Evolutionary conservation across 169 alveolate species (phyloP), one percentile per base, ranked within the genome.

Genomic region (Ichthyophthirius multifiliis): DNA sequence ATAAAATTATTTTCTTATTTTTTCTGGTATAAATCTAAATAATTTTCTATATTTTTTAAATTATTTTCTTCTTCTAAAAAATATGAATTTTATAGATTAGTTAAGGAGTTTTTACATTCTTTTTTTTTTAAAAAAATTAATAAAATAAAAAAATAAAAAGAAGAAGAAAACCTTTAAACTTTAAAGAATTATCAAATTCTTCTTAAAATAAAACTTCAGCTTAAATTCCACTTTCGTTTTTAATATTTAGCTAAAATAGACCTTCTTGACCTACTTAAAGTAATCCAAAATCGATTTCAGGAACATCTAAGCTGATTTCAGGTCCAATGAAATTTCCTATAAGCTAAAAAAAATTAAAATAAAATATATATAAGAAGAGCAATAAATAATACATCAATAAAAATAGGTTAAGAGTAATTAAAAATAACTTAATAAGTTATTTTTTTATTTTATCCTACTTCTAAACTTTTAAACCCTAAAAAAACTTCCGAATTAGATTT

Each of bases 281-380:
- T 32, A 94, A 77, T 0, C 95, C 97, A 82, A 89, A 91, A 65
- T 94, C 94, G 4, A 90, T 81, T 16, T 63, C 55, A 35, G 96
- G 90, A 0, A 87, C 89, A 41, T 67, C 74, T 30, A 93, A 82
- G 2, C 79, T 55, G 23, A 94, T 41, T 37, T 74, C 65, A 12
- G 97, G 97, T 4, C 96, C 97, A 30, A 83, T 75, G 34, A 90
- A 74, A 43, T 83, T 67, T 7, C 94, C 95, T 76, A 79, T 62
- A 31, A 89, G 46, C 65, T 86, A 83, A 35, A 85, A 82, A 4
- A 37, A 15, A 13, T 7, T 1, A 67, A 1, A 39, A 16, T 7
- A 1, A n/a, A 41, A 16, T 5, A 16, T 18, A 1, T 37, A 4
- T 6, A n/a, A 37, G 5, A 67, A 18, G n/a, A 30, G 7, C 12